Evolutionary conservation across 768 basidiomycete species (phyloP).

Genomic region (Boletus insuetus): DNA sequence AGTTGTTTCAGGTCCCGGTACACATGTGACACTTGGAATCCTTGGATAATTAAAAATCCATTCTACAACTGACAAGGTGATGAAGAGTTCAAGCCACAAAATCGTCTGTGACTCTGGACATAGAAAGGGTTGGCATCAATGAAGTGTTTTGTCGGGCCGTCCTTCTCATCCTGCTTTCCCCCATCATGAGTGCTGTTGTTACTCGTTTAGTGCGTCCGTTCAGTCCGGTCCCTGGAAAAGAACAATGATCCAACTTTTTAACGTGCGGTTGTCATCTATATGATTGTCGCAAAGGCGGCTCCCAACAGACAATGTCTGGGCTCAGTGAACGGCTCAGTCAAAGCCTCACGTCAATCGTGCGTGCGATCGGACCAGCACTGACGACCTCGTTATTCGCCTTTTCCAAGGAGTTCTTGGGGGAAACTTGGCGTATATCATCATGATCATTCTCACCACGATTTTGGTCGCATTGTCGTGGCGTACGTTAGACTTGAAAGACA

Average conservation of each 20-base stretch:
- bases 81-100: too few species aligned
- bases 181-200: slow-evolving; percentile 43
- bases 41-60: too few species aligned
- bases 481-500: slow-evolving; percentile 16
- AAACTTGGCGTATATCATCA: slow-evolving; percentile 45
- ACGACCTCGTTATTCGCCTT: slow-evolving; percentile 51
- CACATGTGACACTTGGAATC: too few species aligned
- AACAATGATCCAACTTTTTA: neutral
- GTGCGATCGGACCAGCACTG: slow-evolving; percentile 48
- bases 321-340: slow-evolving; percentile 57
- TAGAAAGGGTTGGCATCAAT: slow-evolving; percentile 40
- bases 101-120: neutral
- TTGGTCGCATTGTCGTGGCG: slow-evolving; percentile 17
- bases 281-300: slow-evolving; percentile 51
- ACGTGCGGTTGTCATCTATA: slow-evolving; percentile 43
- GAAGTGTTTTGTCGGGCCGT: slow-evolving; percentile 39
- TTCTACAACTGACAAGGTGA: too few species aligned
- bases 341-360: slow-evolving; percentile 42
- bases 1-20: too few species aligned
- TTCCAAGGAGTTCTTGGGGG: slow-evolving; percentile 50
- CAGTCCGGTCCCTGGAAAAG: neutral
- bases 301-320: slow-evolving; percentile 52
- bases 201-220: slow-evolving; percentile 39
- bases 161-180: slow-evolving; percentile 39
- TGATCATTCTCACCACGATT: slow-evolving; percentile 30